Conservation (phyloP, 169 alveolate species). For the Eimeria acervulina region DNA sequence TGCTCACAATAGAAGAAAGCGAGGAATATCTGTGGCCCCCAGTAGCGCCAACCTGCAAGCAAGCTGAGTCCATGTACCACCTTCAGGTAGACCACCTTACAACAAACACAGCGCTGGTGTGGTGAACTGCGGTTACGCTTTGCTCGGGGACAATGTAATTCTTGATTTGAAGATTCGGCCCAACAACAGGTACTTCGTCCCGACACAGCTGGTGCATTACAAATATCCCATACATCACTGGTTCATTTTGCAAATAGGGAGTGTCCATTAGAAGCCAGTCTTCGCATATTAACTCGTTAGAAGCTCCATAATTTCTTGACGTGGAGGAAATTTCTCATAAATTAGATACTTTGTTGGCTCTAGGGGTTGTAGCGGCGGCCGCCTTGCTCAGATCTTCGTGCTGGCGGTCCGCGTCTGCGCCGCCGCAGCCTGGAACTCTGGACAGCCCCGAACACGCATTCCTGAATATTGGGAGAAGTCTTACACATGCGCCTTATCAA, state of each 20-base stretch:
- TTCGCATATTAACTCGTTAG: neutral
- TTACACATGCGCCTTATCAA: neutral
- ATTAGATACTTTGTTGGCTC: neutral
- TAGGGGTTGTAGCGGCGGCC: neutral
- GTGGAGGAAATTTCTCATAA: neutral
- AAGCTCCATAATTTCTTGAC: neutral
- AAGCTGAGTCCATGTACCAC: neutral
- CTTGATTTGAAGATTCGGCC: neutral
- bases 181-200: neutral
- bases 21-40: too few species aligned
- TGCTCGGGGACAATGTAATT: neutral
- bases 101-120: neutral
- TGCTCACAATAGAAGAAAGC: too few species aligned
- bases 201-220: neutral
- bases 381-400: neutral
- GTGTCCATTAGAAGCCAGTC: neutral
- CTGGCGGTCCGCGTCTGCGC: slow-evolving; percentile 3
- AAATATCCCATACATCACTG: neutral
- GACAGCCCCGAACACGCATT: slow-evolving; percentile 11
- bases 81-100: neutral
- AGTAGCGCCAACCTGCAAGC: neutral
- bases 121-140: neutral
- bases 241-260: neutral
- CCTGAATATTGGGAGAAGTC: neutral
- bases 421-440: neutral